Evolutionary conservation across 257 asterid genomes (phyloP), one percentile per base, ranked within the genome.

Genomic region (Jacaranda mimosifolia): DNA sequence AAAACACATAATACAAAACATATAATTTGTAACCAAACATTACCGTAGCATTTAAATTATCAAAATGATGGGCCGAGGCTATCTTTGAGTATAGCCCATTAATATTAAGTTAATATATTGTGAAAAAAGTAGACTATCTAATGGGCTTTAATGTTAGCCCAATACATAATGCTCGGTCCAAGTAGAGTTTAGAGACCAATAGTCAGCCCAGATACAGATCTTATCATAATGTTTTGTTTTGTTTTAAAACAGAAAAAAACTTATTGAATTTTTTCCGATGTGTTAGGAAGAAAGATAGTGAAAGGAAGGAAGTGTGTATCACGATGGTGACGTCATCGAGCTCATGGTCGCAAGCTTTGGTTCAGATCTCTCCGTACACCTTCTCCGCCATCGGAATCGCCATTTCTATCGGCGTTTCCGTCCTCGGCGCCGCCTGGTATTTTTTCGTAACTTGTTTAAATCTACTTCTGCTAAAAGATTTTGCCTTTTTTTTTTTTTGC

Each of bases 401-500:
- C 35, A 70, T 95, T 63, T 88, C 99, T 9, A 93, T 95, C 62
- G 99, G 99, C 26, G 99, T 95, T 75, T 95, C 99, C 5, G 99
- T 95, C 55, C 98, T 95, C 81, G 99, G 99, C 46, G 99, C 99
- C 42, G 98, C 99, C 43, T 96, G 98, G 98, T 96, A 87, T 19
- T n/a, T 58, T 18, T 63, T 26, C 68, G 8, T 13, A 15, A 52
- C 6, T 55, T 42, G 6, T 51, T 63, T 67, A 1, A 3, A 38
- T 45, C 55, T n/a, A 7, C 69, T 53, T 45, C 49, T 18, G 51
- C 21, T 0, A 0, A 13, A 8, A 48, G 6, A 10, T 42, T 48
- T 14, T 48, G n/a, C 4, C 10, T 45, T 51, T n/a, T 46, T 68
- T 60, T 66, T n/a, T 21, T 11, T 77, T 69, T 1, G 21, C 63